Base-by-base conservation (phyloP, 1,139 yeast species). In the Blastobotrys persicus region DNA sequence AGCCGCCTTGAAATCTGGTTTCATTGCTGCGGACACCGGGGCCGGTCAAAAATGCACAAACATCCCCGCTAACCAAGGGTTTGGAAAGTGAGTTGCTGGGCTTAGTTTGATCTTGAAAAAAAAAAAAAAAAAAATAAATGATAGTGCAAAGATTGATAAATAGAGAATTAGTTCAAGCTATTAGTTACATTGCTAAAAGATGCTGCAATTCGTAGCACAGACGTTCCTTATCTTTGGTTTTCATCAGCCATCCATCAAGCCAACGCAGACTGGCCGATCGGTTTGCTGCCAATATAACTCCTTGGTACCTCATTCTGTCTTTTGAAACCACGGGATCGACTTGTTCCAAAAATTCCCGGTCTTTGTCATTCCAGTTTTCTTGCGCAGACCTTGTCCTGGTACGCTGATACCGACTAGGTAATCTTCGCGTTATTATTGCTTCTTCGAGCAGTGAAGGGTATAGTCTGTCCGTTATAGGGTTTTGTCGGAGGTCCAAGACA, bases 401-500 rank as follows among this genome's bases (percentile, higher is more conserved):
- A 23, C 44, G 42, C 11, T 57, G 52, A 35, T 59, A 56, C 49
- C 51, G 56, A 18, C 37, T 45, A 13, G 40, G 32, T 32, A 31
- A 19, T 9, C 49, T 18, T 9, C 16, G 14, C 14, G 41, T 20
- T 31, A 44, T 38, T 14, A 45, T 50, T 12, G 51, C 42, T 3
- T 48, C 50, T 17, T 49, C 41, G 20, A 54, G 31, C 17, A 63
- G 47, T 5, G 57, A 56, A 3, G 66, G 60, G 45, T 68, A 68
- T 39, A 63, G 59, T 19, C 56, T 53, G n/a, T 47, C 35, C 7
- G 65, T 63, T 4, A 64, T 33, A 9, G 72, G 70, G 48, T 66
- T 68, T 41, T 53, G 60, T 19, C 72, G 62, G 39, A 62, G 47
- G 42, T 68, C 72, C 28, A 68, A 50, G 19, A 57, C 61, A 17